Conservation (phyloP, 495 filamentous ascomycete genomes). For the Pseudomonodictys pantanalensis region DNA sequence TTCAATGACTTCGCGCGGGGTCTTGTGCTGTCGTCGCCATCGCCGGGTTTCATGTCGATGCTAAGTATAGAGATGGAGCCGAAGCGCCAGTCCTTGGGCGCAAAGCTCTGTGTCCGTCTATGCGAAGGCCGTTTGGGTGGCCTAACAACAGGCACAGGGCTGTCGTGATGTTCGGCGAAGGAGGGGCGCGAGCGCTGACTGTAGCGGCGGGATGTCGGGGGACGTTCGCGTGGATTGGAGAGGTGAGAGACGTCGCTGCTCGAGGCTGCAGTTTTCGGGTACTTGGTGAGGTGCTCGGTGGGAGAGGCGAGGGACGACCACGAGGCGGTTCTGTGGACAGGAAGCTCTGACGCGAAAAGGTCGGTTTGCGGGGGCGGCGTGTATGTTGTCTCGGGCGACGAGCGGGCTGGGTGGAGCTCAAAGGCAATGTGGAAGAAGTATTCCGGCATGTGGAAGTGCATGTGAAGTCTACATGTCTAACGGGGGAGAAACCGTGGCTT, state of each 20-base stretch:
- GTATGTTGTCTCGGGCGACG: constrained; percentile 30
- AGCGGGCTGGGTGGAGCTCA: constrained; percentile 63
- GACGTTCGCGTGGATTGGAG: constrained; percentile 7
- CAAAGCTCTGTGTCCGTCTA: constrained; percentile 20
- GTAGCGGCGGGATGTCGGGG: constrained; percentile 3
- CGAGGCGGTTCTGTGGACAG: constrained; percentile 39
- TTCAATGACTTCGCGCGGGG: constrained; percentile 31
- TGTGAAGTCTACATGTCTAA: too few species aligned
- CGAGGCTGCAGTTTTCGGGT: constrained; percentile 14
- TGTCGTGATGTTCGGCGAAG: constrained; percentile 24
- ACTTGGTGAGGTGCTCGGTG: constrained; percentile 3
- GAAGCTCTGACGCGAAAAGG: constrained; percentile 49
- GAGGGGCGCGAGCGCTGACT: constrained; percentile 27
- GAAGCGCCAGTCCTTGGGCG: constrained; percentile 60
- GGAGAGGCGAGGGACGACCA: constrained; percentile 32
- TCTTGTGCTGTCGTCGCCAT: constrained; percentile 24
- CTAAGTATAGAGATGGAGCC: constrained; percentile 62
- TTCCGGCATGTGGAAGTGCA: constrained; percentile 64
- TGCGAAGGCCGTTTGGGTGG: constrained; percentile 2
- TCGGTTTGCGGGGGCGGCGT: constrained; percentile 46
- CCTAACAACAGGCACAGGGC: constrained; percentile 29
- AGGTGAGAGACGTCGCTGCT: constrained; percentile 16
- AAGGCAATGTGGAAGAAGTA: constrained; percentile 91
- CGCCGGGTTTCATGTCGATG: constrained; percentile 50
- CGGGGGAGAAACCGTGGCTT: too few species aligned